Base-by-base conservation (phyloP, 2,329 filamentous ascomycete genomes). In the Drechmeria coniospora region DNA sequence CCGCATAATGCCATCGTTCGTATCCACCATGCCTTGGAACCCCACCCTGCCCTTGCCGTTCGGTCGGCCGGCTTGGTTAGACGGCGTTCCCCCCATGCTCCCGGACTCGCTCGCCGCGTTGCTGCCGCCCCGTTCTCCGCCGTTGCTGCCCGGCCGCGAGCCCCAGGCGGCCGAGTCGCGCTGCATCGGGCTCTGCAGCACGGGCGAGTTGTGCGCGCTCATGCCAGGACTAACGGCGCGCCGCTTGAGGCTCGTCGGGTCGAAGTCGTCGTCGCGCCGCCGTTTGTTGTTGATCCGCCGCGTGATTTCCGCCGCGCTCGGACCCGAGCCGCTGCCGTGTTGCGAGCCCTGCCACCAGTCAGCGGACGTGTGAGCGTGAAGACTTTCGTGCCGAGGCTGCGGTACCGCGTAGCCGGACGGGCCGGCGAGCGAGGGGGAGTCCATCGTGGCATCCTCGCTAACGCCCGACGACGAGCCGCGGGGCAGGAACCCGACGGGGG, bases 1-100 rank as follows among this genome's bases (percentile, higher is more conserved):
- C 43, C 87, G 84, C 78, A 93, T 93, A 38, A 94, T 64, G 2
- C 84, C 81, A 50, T 94, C 87, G 47, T 83, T 83, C n/a, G 87
- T 87, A 53, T 94, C 87, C 12, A 72, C 79, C 86, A 95, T 94
- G 1, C 86, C 83, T 53, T 94, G 86, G 40, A 92, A 66, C 7
- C 83, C 83, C 10, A 92, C 63, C 19, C 81, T 54, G 36, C 61
- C 76, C 48, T 65, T 68, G 40, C 64, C 57, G 39, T 62, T 58
- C 40, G 59, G 50, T 8, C 67, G 61, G 31, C 60, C 56, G 21
- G 53, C 34, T 15, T 44, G 44, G 24, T 43, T 45, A 38, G 15
- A 48, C 33, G 28, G 41, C 27, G 36, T 45, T 3, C 46, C 45
- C 17, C 41, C 43, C 15, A 51, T 50, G 31, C 61, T 63, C 4